phyloP scores from a whole-genome alignment of 2,329 filamentous ascomycete genomes.

The Fusarium graminum region DNA sequence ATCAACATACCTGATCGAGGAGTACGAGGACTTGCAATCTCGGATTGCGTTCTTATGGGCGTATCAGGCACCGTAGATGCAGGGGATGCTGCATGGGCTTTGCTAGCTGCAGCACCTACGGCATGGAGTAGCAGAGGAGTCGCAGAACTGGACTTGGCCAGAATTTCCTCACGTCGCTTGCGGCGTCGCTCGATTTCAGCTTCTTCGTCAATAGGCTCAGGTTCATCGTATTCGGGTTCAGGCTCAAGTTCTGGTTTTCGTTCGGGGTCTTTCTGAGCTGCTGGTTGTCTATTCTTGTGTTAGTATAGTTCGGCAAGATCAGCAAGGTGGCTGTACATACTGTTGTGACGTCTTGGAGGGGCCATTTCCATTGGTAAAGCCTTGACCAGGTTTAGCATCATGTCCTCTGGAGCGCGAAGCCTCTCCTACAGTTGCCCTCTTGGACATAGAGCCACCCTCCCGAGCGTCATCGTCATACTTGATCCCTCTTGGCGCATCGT shows the following conservation, averaged over 20 bases:
- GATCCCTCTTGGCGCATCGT: conserved; percentile 42
- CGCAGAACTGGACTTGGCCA: conserved; percentile 82
- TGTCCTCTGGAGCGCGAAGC: conserved; percentile 69
- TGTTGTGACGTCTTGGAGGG: conserved; percentile 31
- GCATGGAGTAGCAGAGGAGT: conserved; percentile 82
- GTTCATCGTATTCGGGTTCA: conserved; percentile 60
- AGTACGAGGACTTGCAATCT: conserved; percentile 60
- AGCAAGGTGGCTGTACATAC: conserved; percentile 22
- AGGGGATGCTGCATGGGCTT: conserved; percentile 66
- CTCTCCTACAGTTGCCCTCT: conserved; percentile 71
- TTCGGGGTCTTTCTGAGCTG: conserved; percentile 46
- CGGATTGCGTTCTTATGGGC: conserved; percentile 51
- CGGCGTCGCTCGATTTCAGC: conserved; percentile 87
- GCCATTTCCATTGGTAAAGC: conserved; percentile 49
- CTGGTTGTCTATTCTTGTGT: conserved; percentile 30
- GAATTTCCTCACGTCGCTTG: conserved; percentile 84
- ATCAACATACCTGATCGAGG: conserved; percentile 62
- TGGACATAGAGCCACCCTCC: conserved; percentile 72
- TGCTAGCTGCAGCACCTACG: conserved; percentile 70
- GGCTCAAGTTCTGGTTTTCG: conserved; percentile 44
- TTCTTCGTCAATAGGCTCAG: conserved; percentile 80
- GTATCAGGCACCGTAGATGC: conserved; percentile 63
- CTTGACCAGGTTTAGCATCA: conserved; percentile 77
- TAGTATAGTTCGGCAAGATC: conserved; percentile 8
- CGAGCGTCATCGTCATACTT: conserved; percentile 58